Evolutionary conservation across 805 yeast genomes (phyloP).

Genomic region (Ogataea kodamae): DNA sequence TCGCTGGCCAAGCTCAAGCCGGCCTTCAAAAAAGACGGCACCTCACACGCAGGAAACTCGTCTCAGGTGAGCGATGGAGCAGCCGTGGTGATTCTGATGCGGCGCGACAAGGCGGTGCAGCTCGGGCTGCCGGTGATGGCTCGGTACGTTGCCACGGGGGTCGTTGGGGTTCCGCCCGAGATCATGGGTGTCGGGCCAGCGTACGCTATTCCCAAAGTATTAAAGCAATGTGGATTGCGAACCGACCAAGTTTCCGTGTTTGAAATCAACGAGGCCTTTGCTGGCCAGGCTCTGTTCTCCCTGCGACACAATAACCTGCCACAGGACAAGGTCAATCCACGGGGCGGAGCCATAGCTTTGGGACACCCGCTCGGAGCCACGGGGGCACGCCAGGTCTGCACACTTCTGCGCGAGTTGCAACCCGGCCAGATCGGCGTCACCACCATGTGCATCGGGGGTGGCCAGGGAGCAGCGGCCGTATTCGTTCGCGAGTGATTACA

Average conservation of each 20-base stretch:
- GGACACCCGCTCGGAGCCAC: constrained; percentile 94
- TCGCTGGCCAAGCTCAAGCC: constrained; percentile 75
- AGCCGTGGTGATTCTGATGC: constrained; percentile 80
- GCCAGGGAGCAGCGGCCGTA: constrained; percentile 96
- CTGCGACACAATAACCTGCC: constrained; percentile 66
- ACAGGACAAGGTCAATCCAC: constrained; percentile 70
- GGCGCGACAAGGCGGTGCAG: constrained; percentile 79
- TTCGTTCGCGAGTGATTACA: constrained; percentile 67
- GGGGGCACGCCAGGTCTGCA: constrained; percentile 85
- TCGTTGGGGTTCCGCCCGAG: constrained; percentile 95
- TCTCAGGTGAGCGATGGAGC: constrained; percentile 97
- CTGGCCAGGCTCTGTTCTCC: constrained; percentile 87
- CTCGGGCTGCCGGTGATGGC: constrained; percentile 71
- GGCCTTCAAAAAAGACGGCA: constrained; percentile 80
- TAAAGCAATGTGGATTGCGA: constrained; percentile 42
- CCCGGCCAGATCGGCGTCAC: constrained; percentile 84
- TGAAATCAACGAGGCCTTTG: constrained; percentile 96
- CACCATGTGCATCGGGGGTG: constrained; percentile 97
- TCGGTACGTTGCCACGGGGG: constrained; percentile 72
- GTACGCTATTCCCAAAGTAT: constrained; percentile 82
- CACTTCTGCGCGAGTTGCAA: constrained; percentile 75
- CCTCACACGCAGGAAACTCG: constrained; percentile 94
- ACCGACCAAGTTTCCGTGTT: constrained; percentile 67
- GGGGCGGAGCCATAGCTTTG: constrained; percentile 95
- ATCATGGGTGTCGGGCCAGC: constrained; percentile 99